Conservation (phyloP, 352 stramenopile species). For the Globisporangium heterothallicum region DNA sequence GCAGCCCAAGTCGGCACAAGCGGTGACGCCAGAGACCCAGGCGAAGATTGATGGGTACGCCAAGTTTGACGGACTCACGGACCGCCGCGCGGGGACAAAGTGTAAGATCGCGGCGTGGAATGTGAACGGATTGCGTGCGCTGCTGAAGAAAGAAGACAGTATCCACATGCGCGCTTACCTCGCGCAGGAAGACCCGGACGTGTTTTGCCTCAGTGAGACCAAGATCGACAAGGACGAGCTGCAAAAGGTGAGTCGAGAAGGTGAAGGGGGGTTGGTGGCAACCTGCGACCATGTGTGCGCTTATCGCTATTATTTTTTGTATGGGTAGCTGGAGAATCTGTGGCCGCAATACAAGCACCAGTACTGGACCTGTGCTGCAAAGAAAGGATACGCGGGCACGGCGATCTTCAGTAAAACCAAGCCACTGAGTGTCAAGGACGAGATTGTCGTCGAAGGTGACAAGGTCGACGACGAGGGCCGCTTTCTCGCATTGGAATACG, state of each 20-base stretch:
- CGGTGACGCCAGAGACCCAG: slow-evolving; percentile 37
- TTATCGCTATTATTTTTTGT: background rate
- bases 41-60: slow-evolving; percentile 40
- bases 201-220: slow-evolving; percentile 83
- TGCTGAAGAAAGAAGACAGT: slow-evolving; percentile 67
- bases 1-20: slow-evolving; percentile 17
- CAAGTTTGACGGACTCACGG: slow-evolving; percentile 44
- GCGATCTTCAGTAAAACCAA: slow-evolving; percentile 70
- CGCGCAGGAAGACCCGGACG: slow-evolving; percentile 69
- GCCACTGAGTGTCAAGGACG: slow-evolving; percentile 60
- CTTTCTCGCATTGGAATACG: slow-evolving; percentile 74
- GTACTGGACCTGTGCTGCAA: slow-evolving; percentile 69
- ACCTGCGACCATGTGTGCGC: too few relatives aligned
- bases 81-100: slow-evolving; percentile 7
- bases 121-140: slow-evolving; percentile 74
- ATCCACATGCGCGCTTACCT: slow-evolving; percentile 70
- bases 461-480: slow-evolving; percentile 66
- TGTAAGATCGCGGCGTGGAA: slow-evolving; percentile 76
- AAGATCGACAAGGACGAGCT: slow-evolving; percentile 77
- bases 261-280: too few relatives aligned
- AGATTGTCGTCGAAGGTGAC: slow-evolving; percentile 49
- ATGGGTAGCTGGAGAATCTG: slow-evolving; percentile 42
- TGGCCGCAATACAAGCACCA: slow-evolving; percentile 71
- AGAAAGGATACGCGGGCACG: slow-evolving; percentile 79
- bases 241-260: slow-evolving; percentile 50